Base-by-base conservation (phyloP, 257 asterid species). In the Petrea volubilis region DNA sequence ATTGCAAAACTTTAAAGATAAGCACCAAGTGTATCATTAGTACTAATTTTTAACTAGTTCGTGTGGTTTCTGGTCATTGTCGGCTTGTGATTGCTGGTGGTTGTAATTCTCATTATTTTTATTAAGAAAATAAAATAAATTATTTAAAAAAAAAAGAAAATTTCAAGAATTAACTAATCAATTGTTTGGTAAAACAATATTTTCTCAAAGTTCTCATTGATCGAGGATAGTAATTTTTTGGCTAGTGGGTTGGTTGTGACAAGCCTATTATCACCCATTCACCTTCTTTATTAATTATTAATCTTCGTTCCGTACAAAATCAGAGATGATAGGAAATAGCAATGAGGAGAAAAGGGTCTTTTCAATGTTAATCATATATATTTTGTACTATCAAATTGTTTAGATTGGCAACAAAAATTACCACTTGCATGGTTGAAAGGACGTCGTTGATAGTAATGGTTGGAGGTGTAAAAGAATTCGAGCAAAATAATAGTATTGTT, bases 151-250 rank as follows among this genome's bases (percentile, higher is more conserved):
- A 10, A 44, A 44, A 44, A 44, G 14, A 15, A 27, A 56, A 56
- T 5, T 12, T 56, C 10, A 21, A 11, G 38, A 13, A 27, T 25
- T 14, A 56, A 28, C 6, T 4, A 24, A 10, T 20, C 17, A 18
- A 1, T 23, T 2, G n/a, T 31, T 59, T 31, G 65, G 65, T 33
- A 59, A 10, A 34, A 33, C 2, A 7, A 59, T 59, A 7, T 18
- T 59, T 59, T 9, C 33, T 25, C 65, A 59, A 59, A n/a, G n/a
- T 59, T 34, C n/a, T 59, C 65, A 59, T 31, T 59, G 65, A 59
- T 59, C 1, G 47, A 59, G 65, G 65, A 33, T 59, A 33, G 17
- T 31, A n/a, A 1, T 5, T 13, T 57, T 57, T 31, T 31, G 6
- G n/a, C 25, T 57, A 29, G 28, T 59, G 27, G 41, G 65, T 59